Base-by-base conservation (phyloP, 1,139 yeast genomes). In the Zygosaccharomyces pseudobailii region DNA sequence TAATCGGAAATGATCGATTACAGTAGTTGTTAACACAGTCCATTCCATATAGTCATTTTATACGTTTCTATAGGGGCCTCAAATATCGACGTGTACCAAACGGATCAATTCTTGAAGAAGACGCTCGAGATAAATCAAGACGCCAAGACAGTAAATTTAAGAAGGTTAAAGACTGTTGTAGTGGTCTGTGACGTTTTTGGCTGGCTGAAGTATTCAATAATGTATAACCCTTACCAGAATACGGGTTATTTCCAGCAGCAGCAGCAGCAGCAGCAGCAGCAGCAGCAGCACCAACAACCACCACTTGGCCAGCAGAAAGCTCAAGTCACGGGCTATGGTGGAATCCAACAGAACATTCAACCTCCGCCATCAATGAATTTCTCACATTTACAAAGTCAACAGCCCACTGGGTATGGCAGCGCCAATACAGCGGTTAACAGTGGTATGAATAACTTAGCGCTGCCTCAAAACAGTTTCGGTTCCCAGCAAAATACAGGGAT, bases 221-320 rank as follows among this genome's bases (percentile, higher is more conserved):
- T 49, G 52, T 49, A 40, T 32, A 46, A 47, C 40, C 48, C 52
- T 5, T 49, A 46, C 40, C 58, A 50, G 45, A 47, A 43, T 21
- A 47, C 48, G 35, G 54, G 48, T 37, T 47, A 43, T 31, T 48
- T 44, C 22, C n/a, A n/a, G n/a, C 52, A 43, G 37, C 53, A 46
- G 41, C 47, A 45, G 42, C 53, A 43, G 42, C 45, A 36, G 32
- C 51, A 48, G 32, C 44, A 38, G 49, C 53, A 50, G 40, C 52
- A 48, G 23, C 52, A 49, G 34, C 56, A 52, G 25, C 49, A 47
- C 35, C 46, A 31, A 20, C 51, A 44, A 21, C 43, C 31, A 22
- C 20, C 48, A 13, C 39, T 37, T 28, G 45, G 45, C 24, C 47
- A 48, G n/a, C 21, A 33, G 13, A 46, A 36, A 8, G 36, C 35